phyloP scores from a whole-genome alignment of 2,329 filamentous ascomycete species.

The Colletotrichum neosansevieriae region DNA sequence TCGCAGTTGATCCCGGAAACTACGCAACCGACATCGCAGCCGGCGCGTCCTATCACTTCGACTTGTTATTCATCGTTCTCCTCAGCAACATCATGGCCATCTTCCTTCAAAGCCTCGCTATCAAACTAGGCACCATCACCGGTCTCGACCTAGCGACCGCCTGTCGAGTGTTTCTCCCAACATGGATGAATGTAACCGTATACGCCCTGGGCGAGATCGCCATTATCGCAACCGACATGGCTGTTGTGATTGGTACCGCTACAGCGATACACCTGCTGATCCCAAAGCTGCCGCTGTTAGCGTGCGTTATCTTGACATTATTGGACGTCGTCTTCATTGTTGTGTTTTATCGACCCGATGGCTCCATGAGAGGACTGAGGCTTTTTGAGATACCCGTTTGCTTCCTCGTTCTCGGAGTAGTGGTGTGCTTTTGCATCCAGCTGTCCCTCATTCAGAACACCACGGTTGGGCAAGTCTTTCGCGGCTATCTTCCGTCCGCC shows the following conservation, averaged over 20 bases:
- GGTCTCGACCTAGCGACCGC: constrained; percentile 77
- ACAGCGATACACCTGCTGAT: constrained; percentile 77
- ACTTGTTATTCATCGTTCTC: constrained; percentile 75
- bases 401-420: constrained; percentile 73
- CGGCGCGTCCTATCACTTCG: constrained; percentile 74
- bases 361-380: constrained; percentile 68
- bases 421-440: constrained; percentile 78
- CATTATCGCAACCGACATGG: constrained; percentile 79
- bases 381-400: constrained; percentile 74
- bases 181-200: constrained; percentile 72
- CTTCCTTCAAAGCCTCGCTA: constrained; percentile 75
- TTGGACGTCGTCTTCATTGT: constrained; percentile 76
- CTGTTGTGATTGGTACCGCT: constrained; percentile 79
- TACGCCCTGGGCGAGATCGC: constrained; percentile 74
- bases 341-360: constrained; percentile 72
- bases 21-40: constrained; percentile 78
- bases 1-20: constrained; percentile 70
- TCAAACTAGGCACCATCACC: constrained; percentile 77
- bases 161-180: constrained; percentile 73
- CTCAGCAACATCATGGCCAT: constrained; percentile 79
- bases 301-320: constrained; percentile 76
- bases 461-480: constrained; percentile 69
- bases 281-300: constrained; percentile 72
- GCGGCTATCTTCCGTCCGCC: constrained; percentile 73
- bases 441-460: constrained; percentile 70